phyloP scores from a whole-genome alignment of 2,329 filamentous ascomycete genomes.

The Neonectria neomacrospora region DNA sequence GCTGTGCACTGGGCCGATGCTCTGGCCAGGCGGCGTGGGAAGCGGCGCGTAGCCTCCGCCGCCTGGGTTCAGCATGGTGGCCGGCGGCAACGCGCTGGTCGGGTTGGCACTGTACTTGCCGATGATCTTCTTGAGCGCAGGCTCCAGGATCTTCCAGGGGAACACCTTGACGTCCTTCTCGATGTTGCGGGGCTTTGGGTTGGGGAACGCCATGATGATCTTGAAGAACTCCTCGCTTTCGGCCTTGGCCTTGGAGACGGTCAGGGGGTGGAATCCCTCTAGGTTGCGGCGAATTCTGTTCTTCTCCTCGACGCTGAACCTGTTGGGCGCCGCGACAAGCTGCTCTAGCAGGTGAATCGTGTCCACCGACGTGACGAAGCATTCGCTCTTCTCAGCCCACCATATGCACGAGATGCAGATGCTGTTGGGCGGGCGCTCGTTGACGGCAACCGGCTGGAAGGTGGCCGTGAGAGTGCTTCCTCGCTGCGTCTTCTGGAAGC shows the following conservation, averaged over 20 bases:
- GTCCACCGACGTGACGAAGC: constrained; percentile 95
- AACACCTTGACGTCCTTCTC: constrained; percentile 99
- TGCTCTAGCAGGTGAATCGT: constrained; percentile 96
- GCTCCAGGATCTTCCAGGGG: constrained; percentile 88
- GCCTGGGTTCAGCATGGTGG: constrained; percentile 55
- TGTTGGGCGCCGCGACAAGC: constrained; percentile 76
- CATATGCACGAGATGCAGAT: constrained; percentile 98
- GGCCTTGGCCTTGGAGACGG: constrained; percentile 90
- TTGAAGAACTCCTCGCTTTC: constrained; percentile 99
- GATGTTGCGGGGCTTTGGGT: constrained; percentile 95
- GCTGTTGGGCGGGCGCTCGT: constrained; percentile 83
- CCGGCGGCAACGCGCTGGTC: constrained; percentile 51
- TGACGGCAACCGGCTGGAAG: constrained; percentile 81
- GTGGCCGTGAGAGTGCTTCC: constrained; percentile 84
- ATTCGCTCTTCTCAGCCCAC: constrained; percentile 92
- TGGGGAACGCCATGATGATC: constrained; percentile 96
- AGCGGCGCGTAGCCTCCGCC: constrained; percentile 56
- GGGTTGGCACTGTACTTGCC: constrained; percentile 83
- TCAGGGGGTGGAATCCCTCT: constrained; percentile 91
- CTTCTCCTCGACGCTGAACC: constrained; percentile 97
- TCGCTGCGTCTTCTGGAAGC: constrained; percentile 84
- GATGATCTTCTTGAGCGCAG: constrained; percentile 97
- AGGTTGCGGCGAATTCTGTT: constrained; percentile 96
- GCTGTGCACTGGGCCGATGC: constrained; percentile 47
- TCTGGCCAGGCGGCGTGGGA: constrained; percentile 58